phyloP scores from a whole-genome alignment of 2,329 filamentous ascomycete genomes.

The Aspergillus tanneri region DNA sequence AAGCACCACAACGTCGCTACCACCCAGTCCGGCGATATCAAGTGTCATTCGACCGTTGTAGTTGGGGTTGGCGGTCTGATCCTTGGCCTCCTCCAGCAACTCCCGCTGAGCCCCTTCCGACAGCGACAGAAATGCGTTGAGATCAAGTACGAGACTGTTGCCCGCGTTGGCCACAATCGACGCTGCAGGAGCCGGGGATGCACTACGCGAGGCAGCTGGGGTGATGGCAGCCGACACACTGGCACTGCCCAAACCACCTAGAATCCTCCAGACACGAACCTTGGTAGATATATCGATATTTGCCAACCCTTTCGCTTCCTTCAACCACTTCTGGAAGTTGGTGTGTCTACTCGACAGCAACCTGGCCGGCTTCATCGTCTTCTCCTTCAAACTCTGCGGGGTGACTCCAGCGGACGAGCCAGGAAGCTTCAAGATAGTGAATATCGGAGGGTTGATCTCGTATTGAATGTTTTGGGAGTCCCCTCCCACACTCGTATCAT shows the following conservation, averaged over 20 bases:
- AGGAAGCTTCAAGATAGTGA: slow-evolving; percentile 79
- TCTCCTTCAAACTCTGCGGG: slow-evolving; percentile 61
- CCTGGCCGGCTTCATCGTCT: slow-evolving; percentile 60
- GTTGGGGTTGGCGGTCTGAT: slow-evolving; percentile 70
- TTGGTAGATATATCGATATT: slow-evolving; percentile 69
- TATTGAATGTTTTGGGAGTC: slow-evolving; percentile 69
- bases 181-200: slow-evolving; percentile 45
- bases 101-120: slow-evolving; percentile 65
- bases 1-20: slow-evolving; percentile 74
- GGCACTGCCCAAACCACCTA: slow-evolving; percentile 45
- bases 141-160: slow-evolving; percentile 59
- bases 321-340: slow-evolving; percentile 72
- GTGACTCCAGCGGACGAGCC: slow-evolving; percentile 57
- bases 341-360: slow-evolving; percentile 70
- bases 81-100: slow-evolving; percentile 59
- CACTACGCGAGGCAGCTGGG: slow-evolving; percentile 44
- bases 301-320: slow-evolving; percentile 66
- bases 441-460: slow-evolving; percentile 80
- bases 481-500: slow-evolving; percentile 66
- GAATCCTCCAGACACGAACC: slow-evolving; percentile 72
- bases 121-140: slow-evolving; percentile 62
- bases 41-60: slow-evolving; percentile 74
- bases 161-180: slow-evolving; percentile 44
- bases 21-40: slow-evolving; percentile 64
- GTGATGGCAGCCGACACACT: slow-evolving; percentile 45